Base-by-base conservation (phyloP, 768 basidiomycete species). In the Leccinum fibrillosum region DNA sequence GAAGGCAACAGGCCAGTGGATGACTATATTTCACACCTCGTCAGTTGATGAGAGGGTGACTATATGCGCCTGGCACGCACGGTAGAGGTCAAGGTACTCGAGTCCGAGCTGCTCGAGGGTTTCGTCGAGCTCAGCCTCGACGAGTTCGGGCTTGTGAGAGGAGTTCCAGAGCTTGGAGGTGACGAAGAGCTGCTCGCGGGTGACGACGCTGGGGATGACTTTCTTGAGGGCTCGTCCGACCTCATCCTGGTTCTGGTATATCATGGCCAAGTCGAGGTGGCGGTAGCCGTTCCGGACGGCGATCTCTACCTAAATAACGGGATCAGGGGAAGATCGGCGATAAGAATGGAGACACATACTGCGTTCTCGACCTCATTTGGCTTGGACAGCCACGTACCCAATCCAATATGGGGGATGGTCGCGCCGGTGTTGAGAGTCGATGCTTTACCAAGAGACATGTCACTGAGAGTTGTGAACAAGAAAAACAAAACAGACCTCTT, bases 81-180 rank as follows among this genome's bases (percentile, higher is more conserved):
- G 78, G 69, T 92, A 94, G 21, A 93, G 78, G 69, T 94, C 93
- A 42, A 95, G 76, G 68, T 93, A 95, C 47, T 85, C 80, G 19
- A 85, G 70, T 9, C 86, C 88, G 44, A 94, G 82, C 67, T 89
- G 86, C 55, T 72, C 67, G 19, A 95, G 80, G 15, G 90, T 90
- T 73, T 85, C 83, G 53, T 94, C 84, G 49, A 94, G 84, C 63
- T 86, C 88, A 51, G 81, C 82, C 76, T 87, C 88, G 28, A 89
- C 90, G 52, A 79, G 70, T 8, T 81, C 78, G 5, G 88, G 85
- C 58, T 78, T 80, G 68, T 91, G 90, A 10, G 82, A 77, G 49
- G 80, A 78, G 73, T 92, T 92, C 92, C 92, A 94, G 49, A 92
- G 80, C 72, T 94, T 91, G 45, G 84, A 85, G 3, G 89, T 90